Conservation (phyloP, 176 grass and related monocot genomes). For the Aegilops bicornis region DNA sequence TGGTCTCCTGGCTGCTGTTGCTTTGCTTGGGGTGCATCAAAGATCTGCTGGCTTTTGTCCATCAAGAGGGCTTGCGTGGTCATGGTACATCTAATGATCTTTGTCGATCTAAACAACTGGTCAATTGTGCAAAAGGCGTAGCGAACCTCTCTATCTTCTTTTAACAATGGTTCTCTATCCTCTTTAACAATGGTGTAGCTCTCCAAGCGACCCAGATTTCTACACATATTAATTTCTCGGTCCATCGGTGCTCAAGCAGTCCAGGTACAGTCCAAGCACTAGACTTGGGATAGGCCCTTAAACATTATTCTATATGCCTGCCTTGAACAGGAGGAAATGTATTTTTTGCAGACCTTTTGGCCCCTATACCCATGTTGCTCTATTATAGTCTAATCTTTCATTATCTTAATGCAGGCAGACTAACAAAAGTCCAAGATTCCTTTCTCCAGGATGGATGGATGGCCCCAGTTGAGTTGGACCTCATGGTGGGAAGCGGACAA, state of each 20-base stretch:
- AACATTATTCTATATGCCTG: conserved; percentile 39
- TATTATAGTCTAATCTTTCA: conserved; percentile 41
- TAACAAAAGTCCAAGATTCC: conserved; percentile 73
- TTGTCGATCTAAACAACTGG: conserved; percentile 17
- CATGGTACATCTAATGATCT: conserved; percentile 21
- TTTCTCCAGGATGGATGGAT: conserved; percentile 37
- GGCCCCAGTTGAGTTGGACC: conserved; percentile 36
- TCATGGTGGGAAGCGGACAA: conserved; percentile 59
- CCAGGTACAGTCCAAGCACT: conserved; percentile 27
- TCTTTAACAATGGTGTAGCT: conserved; percentile 35
- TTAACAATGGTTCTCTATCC: background rate
- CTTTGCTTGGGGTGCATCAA: conserved; percentile 28
- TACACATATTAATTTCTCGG: conserved; percentile 18
- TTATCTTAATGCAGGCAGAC: conserved; percentile 48
- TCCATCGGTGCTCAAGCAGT: background rate
- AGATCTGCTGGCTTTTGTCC: conserved; percentile 45
- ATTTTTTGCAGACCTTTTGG: conserved; percentile 38
- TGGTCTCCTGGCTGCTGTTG: conserved; percentile 18
- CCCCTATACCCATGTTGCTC: conserved; percentile 44
- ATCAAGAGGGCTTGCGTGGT: conserved; percentile 33
- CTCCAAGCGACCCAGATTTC: conserved; percentile 21
- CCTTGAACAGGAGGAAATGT: conserved; percentile 40
- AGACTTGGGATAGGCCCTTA: conserved; percentile 16
- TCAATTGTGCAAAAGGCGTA: conserved; percentile 38
- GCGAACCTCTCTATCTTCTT: conserved; percentile 9